Conservation (phyloP, 345 rosid species). For the Brassica nigra region DNA sequence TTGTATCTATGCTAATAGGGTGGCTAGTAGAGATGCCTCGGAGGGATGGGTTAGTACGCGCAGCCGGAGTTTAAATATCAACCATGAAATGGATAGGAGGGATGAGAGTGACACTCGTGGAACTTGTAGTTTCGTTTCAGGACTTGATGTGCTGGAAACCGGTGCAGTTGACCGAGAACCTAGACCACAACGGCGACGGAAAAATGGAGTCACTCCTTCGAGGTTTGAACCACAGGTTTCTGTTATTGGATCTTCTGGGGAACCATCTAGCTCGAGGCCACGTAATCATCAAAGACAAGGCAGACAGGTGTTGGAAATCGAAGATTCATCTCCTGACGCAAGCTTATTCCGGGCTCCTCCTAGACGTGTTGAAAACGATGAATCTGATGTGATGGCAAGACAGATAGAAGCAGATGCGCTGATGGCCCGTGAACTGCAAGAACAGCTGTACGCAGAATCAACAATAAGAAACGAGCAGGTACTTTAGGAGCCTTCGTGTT, state of each 20-base stretch:
- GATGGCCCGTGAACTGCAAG: conserved; percentile 89
- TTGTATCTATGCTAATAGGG: conserved; percentile 35
- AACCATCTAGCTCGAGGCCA: conserved; percentile 62
- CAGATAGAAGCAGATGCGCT: conserved; percentile 92
- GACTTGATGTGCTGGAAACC: conserved; percentile 25
- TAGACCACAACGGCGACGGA: conserved; percentile 49
- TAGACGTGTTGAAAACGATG: conserved; percentile 42
- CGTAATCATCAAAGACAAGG: conserved; percentile 35
- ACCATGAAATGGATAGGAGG: conserved; percentile 32
- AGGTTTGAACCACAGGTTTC: conserved; percentile 49
- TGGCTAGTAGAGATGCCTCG: conserved; percentile 34
- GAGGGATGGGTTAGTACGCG: conserved; percentile 69
- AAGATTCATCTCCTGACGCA: conserved; percentile 49
- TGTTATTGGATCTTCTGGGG: conserved; percentile 58
- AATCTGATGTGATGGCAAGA: conserved; percentile 59
- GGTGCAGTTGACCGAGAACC: conserved; percentile 28
- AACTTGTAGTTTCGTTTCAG: conserved; percentile 35
- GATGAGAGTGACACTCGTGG: conserved; percentile 32
- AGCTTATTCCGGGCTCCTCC: conserved; percentile 31
- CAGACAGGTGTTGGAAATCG: conserved; percentile 49
- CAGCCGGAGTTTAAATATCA: conserved; percentile 35
- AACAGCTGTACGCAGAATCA: conserved; percentile 70
- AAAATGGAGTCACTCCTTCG: conserved; percentile 47
- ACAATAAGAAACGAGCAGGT: conserved; percentile 54
- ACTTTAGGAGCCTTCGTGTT: background rate